Percentiles rank a stretch among this genome's conserved stretches.
phyloP scores from a whole-genome alignment of 345 rosid species.

The Boechera stricta region DNA sequence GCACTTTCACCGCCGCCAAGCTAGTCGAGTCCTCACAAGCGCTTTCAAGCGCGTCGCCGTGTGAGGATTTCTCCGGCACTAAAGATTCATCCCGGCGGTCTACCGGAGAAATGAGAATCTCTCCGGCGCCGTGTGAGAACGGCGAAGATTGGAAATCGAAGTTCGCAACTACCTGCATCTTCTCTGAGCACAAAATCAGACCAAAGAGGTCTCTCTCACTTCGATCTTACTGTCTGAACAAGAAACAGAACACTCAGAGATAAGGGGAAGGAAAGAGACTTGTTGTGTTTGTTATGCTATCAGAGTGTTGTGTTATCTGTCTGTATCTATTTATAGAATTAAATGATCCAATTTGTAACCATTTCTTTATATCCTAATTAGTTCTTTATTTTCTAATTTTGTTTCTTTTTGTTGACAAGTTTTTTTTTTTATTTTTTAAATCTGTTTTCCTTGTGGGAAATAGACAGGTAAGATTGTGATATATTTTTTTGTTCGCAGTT shows the following conservation, averaged over 20 bases:
- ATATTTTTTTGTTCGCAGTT: not conserved
- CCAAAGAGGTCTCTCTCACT: not conserved
- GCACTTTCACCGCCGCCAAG: slow-evolving; percentile 72
- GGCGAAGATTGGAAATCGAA: slow-evolving; percentile 51
- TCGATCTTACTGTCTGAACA: slow-evolving; percentile 5
- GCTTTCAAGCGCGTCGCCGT: slow-evolving; percentile 20
- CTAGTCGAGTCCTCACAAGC: slow-evolving; percentile 28
- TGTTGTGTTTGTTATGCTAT: not conserved
- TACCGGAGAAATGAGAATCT: slow-evolving; percentile 39
- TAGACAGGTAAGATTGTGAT: slow-evolving; percentile 22
- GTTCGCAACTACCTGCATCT: slow-evolving; percentile 57
- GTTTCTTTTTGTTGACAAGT: not conserved
- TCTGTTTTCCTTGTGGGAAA: slow-evolving; percentile 29
- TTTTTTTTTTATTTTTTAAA: not conserved
- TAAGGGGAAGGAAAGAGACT: not conserved
- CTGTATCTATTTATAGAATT: slow-evolving; percentile 22
- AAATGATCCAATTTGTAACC: not conserved
- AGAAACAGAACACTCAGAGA: slow-evolving; percentile 9
- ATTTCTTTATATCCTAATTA: slow-evolving; percentile 6
- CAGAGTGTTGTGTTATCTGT: slow-evolving; percentile 18
- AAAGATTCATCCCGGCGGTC: slow-evolving; percentile 23
- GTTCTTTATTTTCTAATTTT: slow-evolving; percentile 6
- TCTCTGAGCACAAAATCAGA: not conserved
- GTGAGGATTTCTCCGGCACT: not conserved
- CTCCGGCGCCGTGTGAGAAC: slow-evolving; percentile 44